Conservation (phyloP, 768 basidiomycete genomes). For the Tylopilus subfusipes region DNA sequence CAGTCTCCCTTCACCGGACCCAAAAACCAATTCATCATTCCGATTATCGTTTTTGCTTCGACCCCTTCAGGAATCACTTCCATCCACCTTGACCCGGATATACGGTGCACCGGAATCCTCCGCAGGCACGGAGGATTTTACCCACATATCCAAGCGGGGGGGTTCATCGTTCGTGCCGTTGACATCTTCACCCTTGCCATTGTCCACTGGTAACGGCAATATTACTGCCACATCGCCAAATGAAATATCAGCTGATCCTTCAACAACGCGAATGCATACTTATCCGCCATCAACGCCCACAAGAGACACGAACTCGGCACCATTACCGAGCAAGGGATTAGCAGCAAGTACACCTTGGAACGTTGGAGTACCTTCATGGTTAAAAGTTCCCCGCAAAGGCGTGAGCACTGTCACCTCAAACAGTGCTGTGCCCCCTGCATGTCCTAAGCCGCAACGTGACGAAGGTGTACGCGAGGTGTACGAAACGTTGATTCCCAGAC, state of each 20-base stretch:
- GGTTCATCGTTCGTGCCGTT: constrained; percentile 59
- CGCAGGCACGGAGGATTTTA: constrained; percentile 59
- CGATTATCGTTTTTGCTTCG: constrained; percentile 61
- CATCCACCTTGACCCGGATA: constrained; percentile 35
- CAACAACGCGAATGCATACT: constrained; percentile 53
- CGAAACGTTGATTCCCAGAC: constrained; percentile 19
- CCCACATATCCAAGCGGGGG: constrained; percentile 59
- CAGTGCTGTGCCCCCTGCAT: constrained; percentile 17
- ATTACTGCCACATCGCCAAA: constrained; percentile 5
- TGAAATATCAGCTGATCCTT: constrained; percentile 24
- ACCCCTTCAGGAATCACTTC: constrained; percentile 60
- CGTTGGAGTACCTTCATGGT: constrained; percentile 70
- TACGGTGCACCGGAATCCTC: constrained; percentile 32
- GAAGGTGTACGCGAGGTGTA: constrained; percentile 59
- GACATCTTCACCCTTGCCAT: constrained; percentile 38
- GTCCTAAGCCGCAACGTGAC: constrained; percentile 25
- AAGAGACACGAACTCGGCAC: constrained; percentile 41
- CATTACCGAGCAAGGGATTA: constrained; percentile 44
- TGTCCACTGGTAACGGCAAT: constrained; percentile 14
- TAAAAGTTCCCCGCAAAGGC: constrained; percentile 46
- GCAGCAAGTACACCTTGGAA: constrained; percentile 43
- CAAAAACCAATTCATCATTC: constrained; percentile 46
- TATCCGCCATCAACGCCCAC: constrained; percentile 71
- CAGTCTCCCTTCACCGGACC: constrained; percentile 35
- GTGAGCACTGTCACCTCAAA: constrained; percentile 34